These are phyloP conservation scores for Kodamaea kaohsiungensis DNA, from an alignment of 805 yeast genomes.

Conservation along the genomic window DNA sequence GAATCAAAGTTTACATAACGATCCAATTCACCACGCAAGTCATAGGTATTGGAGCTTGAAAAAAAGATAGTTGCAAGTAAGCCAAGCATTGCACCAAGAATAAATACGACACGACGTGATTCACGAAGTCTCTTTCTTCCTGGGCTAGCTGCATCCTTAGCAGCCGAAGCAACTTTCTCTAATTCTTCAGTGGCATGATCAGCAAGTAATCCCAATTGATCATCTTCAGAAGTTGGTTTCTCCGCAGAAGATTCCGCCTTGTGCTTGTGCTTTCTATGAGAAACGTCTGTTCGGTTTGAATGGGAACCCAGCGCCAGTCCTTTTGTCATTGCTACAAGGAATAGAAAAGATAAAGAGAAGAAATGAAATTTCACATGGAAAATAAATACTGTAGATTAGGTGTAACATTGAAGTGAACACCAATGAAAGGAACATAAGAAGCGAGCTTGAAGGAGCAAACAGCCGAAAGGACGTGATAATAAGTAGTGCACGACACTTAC, in stretches of 20 bases:
- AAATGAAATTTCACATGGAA: neutral
- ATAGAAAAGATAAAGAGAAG: neutral
- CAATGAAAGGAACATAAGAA: neutral
- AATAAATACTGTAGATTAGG: neutral
- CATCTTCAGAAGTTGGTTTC: neutral
- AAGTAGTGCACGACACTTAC: neutral
- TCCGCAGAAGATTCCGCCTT: neutral
- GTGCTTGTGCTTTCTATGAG: neutral
- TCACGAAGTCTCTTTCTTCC: slow-evolving; percentile 36
- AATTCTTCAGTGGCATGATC: neutral
- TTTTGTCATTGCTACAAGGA: neutral
- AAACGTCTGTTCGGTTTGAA: neutral
- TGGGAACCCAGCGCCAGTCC: slow-evolving; percentile 1
- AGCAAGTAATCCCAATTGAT: neutral
- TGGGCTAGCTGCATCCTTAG: slow-evolving; percentile 4
- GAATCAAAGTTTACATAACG: slow-evolving; percentile 55
- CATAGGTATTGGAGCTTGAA: slow-evolving; percentile 41
- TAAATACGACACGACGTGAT: slow-evolving; percentile 59
- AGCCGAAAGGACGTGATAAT: neutral
- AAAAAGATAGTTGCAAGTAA: slow-evolving; percentile 62
- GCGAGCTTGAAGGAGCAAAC: neutral
- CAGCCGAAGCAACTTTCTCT: neutral
- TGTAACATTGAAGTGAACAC: neutral
- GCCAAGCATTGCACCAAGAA: slow-evolving; percentile 76
- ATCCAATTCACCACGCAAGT: slow-evolving; percentile 46